Base-by-base conservation (phyloP, 305 asterid genomes). In the Ajuga reptans region DNA sequence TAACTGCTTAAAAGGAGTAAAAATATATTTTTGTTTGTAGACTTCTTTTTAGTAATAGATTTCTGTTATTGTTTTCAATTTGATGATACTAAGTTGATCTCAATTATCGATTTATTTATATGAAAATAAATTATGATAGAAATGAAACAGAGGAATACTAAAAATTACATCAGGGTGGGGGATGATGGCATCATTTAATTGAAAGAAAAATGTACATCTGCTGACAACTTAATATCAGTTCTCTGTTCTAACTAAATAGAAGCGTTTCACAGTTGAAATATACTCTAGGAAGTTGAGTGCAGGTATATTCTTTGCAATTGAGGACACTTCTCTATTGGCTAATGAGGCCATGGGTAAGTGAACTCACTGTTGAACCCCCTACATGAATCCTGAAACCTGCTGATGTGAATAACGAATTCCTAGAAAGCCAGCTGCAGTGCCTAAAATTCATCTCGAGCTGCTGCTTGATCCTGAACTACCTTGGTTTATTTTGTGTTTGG, bases 321-420 rank as follows among this genome's bases (percentile, higher is more conserved):
- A 68, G n/a, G 73, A 68, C 16, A 68, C 69, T 42, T 42, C 42
- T 43, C n/a, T 41, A 41, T 60, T 39, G 11, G 36, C 9, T 9
- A 16, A 60, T 18, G 36, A 45, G 55, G 42, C 6, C 42, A 46
- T 62, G 16, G 45, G n/a, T 21, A 24, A 46, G 5, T 42, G 42
- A 42, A 34, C 49, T 39, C 9, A 24, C 11, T 18, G 37, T 7
- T 6, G 42, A 60, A 18, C 14, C 54, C 58, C 59, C n/a, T 31
- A 18, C 52, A 36, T 17, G 29, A 61, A 67, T 43, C 8, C 21
- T 67, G 36, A 49, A 51, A 56, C 41, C 14, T 66, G 70, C 17
- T 29, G 46, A 18, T 59, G 31, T 51, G 45, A 15, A 71, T 29
- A n/a, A 3, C 6, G 8, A 34, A 54, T 36, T 36, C 34, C 3